Base-by-base conservation (phyloP, 1,284 basidiomycete species). In the Ustanciosporium gigantosporum region DNA sequence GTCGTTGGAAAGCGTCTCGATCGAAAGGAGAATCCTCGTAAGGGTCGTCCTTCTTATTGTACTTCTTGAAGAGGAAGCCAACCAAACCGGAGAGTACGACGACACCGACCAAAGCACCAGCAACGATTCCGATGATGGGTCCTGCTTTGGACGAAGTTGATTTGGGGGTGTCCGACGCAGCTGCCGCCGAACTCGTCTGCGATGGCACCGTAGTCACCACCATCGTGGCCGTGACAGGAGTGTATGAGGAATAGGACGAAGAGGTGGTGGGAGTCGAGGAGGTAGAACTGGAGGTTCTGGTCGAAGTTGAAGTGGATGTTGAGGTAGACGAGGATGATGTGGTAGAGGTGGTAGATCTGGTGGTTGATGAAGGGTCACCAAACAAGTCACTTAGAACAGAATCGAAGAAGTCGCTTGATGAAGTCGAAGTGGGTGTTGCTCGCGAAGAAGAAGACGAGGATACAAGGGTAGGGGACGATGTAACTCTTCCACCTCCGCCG, bases 91-190 rank as follows among this genome's bases (percentile, higher is more conserved):
- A 76, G n/a, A 79, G 47, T 3, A 78, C 57, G 5, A 74, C 74
- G 34, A 79, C 60, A 19, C 76, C 78, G 24, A 73, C 73, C 3
- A 79, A 57, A 7, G 72, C 65, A 24, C 73, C 78, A 5, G 77
- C 76, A 44, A 79, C 77, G 52, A 78, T 77, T 14, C 78, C 78
- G 38, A 79, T 69, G 46, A 79, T 73, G 22, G 69, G 70, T 16
- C 78, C 78, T 0, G 76, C 72, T 5, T 42, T 45, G 16, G 53
- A 55, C 3, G 43, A 27, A 16, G 55, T 32, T 7, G 58, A 48
- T 25, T 53, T 66, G 35, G 61, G 41, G 1, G 49, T 45, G 4
- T 52, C 34, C n/a, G 66, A 40, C 0, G 57, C 49, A 27, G 40
- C 44, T 16, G 49, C 49, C 13, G 44, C 31, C 7, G 52, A 34